Conservation (phyloP, 2,329 filamentous ascomycete species). For the Ilyonectria sp. region DNA sequence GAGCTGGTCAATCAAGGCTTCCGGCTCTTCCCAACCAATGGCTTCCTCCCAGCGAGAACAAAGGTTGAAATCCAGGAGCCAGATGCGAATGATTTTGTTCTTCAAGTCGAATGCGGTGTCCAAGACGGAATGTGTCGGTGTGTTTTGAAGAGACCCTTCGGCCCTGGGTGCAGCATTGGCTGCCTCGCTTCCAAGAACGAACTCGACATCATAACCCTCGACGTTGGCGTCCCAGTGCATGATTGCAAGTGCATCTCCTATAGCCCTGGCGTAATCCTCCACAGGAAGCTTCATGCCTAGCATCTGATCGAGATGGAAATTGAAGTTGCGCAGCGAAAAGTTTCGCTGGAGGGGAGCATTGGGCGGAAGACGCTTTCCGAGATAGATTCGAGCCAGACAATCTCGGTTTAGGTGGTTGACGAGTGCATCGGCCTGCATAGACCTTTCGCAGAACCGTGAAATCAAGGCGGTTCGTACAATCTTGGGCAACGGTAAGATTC, state of each 20-base stretch:
- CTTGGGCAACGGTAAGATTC: constrained; percentile 45
- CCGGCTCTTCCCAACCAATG: constrained; percentile 22
- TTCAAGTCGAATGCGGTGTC: not conserved
- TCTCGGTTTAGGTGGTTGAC: constrained; percentile 34
- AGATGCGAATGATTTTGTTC: constrained; percentile 5
- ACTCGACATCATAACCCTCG: constrained; percentile 43
- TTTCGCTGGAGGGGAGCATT: constrained; percentile 27
- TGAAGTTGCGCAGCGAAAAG: constrained; percentile 43
- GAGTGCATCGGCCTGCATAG: not conserved
- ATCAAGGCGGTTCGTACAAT: constrained; percentile 40
- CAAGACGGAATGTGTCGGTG: too few species aligned
- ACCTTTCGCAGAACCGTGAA: constrained; percentile 33
- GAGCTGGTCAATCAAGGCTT: constrained; percentile 35
- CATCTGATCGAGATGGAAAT: constrained; percentile 42
- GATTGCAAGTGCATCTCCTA: constrained; percentile 42
- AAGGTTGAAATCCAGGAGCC: constrained; percentile 46
- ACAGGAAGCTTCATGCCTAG: constrained; percentile 27
- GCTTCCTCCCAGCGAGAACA: constrained; percentile 30
- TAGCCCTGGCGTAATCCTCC: constrained; percentile 25
- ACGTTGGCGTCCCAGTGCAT: constrained; percentile 44
- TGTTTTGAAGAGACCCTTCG: too few species aligned
- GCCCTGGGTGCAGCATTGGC: not conserved
- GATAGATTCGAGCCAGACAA: constrained; percentile 40
- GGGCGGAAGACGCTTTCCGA: constrained; percentile 29
- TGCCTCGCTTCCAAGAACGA: constrained; percentile 37